phyloP scores from a whole-genome alignment of 225 moss, liverwort and hornwort species.

The Marchantia paleacea region DNA sequence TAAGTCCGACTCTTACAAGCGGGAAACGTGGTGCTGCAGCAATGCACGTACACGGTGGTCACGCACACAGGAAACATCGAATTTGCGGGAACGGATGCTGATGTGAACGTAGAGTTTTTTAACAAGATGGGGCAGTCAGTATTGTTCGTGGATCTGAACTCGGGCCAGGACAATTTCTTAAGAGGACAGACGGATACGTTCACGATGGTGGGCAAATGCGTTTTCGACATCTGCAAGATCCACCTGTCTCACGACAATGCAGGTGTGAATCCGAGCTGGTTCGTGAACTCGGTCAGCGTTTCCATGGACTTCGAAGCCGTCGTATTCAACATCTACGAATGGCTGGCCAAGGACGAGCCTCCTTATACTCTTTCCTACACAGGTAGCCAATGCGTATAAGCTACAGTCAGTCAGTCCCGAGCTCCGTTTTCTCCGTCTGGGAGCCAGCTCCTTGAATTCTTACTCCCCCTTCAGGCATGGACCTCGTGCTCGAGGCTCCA shows the following conservation, averaged over 20 bases:
- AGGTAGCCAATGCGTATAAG: slow-evolving; percentile 35
- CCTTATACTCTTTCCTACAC: slow-evolving; percentile 61
- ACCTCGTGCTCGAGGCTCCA: background rate
- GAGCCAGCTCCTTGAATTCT: background rate
- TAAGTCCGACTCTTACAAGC: background rate
- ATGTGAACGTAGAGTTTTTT: slow-evolving; percentile 69
- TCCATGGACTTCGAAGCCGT: slow-evolving; percentile 54
- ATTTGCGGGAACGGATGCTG: slow-evolving; percentile 54
- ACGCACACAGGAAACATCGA: slow-evolving; percentile 60
- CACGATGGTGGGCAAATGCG: slow-evolving; percentile 58
- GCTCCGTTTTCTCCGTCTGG: background rate
- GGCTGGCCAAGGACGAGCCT: slow-evolving; percentile 68
- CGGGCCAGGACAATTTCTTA: slow-evolving; percentile 52
- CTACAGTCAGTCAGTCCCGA: background rate
- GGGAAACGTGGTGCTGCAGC: slow-evolving; percentile 15
- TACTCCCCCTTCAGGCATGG: background rate
- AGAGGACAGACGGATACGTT: slow-evolving; percentile 60
- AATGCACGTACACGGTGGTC: slow-evolving; percentile 61
- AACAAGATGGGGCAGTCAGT: slow-evolving; percentile 50
- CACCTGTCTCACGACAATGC: slow-evolving; percentile 64
- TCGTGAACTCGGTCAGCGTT: slow-evolving; percentile 62
- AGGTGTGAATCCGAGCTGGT: slow-evolving; percentile 55
- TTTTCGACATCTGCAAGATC: slow-evolving; percentile 60
- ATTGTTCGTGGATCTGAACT: slow-evolving; percentile 58
- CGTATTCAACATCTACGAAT: slow-evolving; percentile 73